Conservation (phyloP, 768 basidiomycete genomes). For the Pulveroboletus ravenelii region DNA sequence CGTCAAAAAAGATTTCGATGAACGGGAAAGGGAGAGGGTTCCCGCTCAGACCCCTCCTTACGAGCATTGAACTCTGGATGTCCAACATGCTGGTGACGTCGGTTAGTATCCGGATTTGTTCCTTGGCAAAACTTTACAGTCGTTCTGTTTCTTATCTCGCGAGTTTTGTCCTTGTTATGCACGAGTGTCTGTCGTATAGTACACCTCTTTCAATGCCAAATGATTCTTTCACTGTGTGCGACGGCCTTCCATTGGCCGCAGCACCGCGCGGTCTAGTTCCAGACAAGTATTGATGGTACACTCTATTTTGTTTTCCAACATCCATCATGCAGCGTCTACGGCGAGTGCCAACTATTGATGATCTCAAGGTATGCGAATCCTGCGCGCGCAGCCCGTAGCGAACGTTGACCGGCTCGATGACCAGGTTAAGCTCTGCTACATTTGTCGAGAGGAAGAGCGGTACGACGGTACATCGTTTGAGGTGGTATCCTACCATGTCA, state of each 20-base stretch:
- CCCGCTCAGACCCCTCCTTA: constrained; percentile 53
- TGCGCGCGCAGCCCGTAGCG: not conserved
- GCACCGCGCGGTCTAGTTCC: not conserved
- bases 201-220: constrained; percentile 18
- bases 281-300: not conserved
- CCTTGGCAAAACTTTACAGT: not conserved
- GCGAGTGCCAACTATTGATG: constrained; percentile 32
- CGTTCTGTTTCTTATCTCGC: not conserved
- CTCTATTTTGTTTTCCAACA: not conserved
- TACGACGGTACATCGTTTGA: constrained; percentile 34
- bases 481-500: not conserved
- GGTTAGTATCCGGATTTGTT: constrained; percentile 4
- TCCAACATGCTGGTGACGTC: not conserved
- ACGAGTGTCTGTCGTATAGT: constrained; percentile 13
- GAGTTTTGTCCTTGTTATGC: constrained; percentile 2
- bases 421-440: constrained; percentile 73
- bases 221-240: not conserved
- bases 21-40: constrained; percentile 49
- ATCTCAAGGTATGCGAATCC: constrained; percentile 26
- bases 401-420: constrained; percentile 1
- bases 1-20: constrained; percentile 38
- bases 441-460: constrained; percentile 70
- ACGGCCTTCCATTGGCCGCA: not conserved
- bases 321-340: constrained; percentile 21
- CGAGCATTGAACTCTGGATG: constrained; percentile 38